These are phyloP conservation scores for Microthlaspi erraticum DNA, from an alignment of 345 rosid species.

Conservation along the genomic window DNA sequence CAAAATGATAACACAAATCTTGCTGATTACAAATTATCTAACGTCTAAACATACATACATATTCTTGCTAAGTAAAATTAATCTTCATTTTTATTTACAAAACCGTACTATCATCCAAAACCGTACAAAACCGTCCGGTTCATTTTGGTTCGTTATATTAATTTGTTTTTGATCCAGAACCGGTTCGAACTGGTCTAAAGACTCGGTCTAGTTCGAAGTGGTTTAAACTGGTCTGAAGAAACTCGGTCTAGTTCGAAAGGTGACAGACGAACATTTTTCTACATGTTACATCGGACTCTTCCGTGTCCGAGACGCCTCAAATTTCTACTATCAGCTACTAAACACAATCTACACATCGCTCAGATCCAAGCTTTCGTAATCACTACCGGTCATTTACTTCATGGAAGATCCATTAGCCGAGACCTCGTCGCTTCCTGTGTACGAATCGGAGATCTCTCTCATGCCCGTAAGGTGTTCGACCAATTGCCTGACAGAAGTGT, in stretches of 20 bases:
- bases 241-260: not conserved
- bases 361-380: constrained; percentile 56
- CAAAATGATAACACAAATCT: too few species aligned
- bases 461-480: constrained; percentile 67
- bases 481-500: constrained; percentile 57
- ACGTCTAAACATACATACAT: too few species aligned
- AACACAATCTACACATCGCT: constrained; percentile 41
- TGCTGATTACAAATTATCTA: too few species aligned
- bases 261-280: constrained; percentile 16
- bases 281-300: constrained; percentile 39
- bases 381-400: constrained; percentile 45
- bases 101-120: too few species aligned
- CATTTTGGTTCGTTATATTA: not conserved
- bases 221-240: not conserved
- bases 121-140: not conserved
- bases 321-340: constrained; percentile 49
- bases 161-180: not conserved
- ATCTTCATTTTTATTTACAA: too few species aligned
- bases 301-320: constrained; percentile 52
- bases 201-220: not conserved
- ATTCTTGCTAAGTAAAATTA: too few species aligned
- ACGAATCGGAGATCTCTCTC: constrained; percentile 43
- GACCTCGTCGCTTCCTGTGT: constrained; percentile 47
- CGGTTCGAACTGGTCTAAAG: not conserved
- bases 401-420: constrained; percentile 33